Evolutionary conservation across 768 basidiomycete species (phyloP).

Genomic region (Russula dissimulans): DNA sequence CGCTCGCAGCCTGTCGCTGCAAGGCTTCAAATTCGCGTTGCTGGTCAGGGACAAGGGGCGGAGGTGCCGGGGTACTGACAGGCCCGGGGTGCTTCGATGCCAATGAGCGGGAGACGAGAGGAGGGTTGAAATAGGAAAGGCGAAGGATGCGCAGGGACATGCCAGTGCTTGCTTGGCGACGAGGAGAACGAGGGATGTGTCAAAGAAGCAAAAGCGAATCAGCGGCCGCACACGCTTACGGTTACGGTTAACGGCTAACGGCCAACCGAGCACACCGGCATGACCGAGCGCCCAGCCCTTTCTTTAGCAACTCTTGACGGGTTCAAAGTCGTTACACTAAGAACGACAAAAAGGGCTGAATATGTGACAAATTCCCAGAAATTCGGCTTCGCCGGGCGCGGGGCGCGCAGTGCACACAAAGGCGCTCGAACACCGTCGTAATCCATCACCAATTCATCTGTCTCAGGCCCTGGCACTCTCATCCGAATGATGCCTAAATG

Average conservation of each 20-base stretch:
- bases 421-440: background rate
- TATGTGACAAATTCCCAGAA: background rate
- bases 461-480: background rate
- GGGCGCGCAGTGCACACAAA: background rate
- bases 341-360: background rate
- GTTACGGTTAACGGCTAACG: background rate
- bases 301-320: background rate
- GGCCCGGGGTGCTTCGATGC: conserved; percentile 24
- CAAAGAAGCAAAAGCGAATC: no score
- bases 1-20: conserved; percentile 42
- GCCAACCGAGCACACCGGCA: background rate
- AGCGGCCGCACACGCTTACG: no score
- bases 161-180: no score
- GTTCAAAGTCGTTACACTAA: background rate
- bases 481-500: background rate
- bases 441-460: conserved; percentile 7
- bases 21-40: conserved; percentile 88
- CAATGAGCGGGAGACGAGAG: conserved; percentile 5
- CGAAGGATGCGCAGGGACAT: background rate
- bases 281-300: background rate
- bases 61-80: conserved; percentile 58
- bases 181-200: no score
- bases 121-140: background rate
- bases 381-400: no score
- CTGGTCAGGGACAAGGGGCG: conserved; percentile 60